Conservation (phyloP, 768 basidiomycete genomes). For the Suillus tomentosus region DNA sequence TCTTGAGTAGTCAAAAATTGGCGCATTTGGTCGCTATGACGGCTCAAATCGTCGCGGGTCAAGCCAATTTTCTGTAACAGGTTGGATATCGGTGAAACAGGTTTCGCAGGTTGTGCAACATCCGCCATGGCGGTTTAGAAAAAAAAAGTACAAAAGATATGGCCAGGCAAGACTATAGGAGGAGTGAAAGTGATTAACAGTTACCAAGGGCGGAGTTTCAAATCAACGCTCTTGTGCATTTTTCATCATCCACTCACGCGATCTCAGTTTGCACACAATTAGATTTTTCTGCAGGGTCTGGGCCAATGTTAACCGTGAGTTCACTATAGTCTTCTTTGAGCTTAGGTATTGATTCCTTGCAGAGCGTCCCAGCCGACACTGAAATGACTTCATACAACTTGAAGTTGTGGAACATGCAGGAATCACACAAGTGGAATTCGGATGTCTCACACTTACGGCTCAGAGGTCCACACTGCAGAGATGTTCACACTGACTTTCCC, state of each 20-base stretch:
- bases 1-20: constrained; percentile 67
- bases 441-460: background rate
- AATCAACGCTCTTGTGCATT: constrained; percentile 1
- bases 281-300: background rate
- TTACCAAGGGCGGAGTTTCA: constrained; percentile 4
- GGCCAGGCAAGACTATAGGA: constrained; percentile 3
- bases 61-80: constrained; percentile 72
- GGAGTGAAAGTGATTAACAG: constrained; percentile 1
- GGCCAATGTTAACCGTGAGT: background rate
- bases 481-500: background rate
- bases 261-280: background rate
- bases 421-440: background rate
- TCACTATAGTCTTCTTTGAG: background rate
- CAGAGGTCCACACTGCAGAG: background rate
- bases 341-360: background rate
- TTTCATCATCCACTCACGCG: constrained; percentile 2
- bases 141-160: constrained; percentile 1
- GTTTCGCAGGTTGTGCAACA: constrained; percentile 24
- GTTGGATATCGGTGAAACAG: constrained; percentile 68
- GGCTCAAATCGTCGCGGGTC: constrained; percentile 72
- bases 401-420: background rate
- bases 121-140: constrained; percentile 23
- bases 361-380: background rate
- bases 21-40: constrained; percentile 79
- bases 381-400: background rate